Conservation (phyloP, 305 asterid genomes). For the Plantago coronopus region DNA sequence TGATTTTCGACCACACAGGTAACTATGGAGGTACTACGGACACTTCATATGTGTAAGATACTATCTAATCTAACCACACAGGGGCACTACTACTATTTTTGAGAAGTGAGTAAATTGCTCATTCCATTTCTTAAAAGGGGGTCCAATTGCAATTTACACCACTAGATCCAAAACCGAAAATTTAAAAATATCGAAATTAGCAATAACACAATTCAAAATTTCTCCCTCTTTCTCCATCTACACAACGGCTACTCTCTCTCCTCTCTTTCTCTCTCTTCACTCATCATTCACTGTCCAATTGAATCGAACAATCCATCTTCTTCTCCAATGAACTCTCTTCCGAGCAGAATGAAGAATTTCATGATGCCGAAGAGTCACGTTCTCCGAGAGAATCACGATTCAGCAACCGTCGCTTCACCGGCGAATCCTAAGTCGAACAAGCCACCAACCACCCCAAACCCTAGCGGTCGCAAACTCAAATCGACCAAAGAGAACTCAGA, state of each 20-base stretch:
- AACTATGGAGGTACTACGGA: too few species aligned
- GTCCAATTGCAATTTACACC: not conserved
- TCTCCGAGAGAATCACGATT: conserved; percentile 53
- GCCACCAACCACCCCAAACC: conserved; percentile 36
- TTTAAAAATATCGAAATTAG: too few species aligned
- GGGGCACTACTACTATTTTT: too few species aligned
- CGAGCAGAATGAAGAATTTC: conserved; percentile 44
- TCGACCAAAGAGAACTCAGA: conserved; percentile 79
- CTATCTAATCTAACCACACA: too few species aligned
- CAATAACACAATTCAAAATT: not conserved
- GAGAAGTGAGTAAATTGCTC: too few species aligned
- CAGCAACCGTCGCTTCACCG: conserved; percentile 34
- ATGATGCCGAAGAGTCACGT: conserved; percentile 57
- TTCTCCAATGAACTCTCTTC: not conserved
- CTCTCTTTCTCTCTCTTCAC: not conserved
- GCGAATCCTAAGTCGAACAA: conserved; percentile 55
- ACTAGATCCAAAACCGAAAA: not conserved
- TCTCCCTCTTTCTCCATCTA: not conserved
- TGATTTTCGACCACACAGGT: too few species aligned
- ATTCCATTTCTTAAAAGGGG: not conserved
- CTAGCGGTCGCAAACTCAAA: conserved; percentile 50
- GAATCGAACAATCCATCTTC: not conserved
- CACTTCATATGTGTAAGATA: too few species aligned
- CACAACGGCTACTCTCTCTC: not conserved
- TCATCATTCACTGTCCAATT: not conserved